These are phyloP conservation scores for Colletotrichum cereale DNA, from an alignment of 2,329 filamentous ascomycete species.

Conservation along the genomic window DNA sequence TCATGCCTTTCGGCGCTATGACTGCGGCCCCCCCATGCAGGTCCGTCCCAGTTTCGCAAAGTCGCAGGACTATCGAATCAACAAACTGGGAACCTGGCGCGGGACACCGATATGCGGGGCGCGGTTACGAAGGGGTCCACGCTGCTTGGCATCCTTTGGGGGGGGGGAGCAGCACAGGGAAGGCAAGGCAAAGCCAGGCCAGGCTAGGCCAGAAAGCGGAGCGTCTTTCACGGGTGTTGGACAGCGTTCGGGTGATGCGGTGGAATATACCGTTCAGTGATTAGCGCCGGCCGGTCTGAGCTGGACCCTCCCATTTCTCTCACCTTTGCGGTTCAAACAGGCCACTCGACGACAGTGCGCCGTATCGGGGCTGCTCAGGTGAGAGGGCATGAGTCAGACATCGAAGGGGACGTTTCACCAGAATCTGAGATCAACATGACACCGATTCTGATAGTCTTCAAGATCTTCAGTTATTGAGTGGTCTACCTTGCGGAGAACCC, in stretches of 20 bases:
- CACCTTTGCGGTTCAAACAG: constrained; percentile 11
- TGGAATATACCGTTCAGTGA: constrained; percentile 1
- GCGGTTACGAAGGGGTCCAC: constrained; percentile 5
- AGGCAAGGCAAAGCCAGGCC: not conserved
- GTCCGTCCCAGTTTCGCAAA: not conserved
- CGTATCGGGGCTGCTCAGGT: not conserved
- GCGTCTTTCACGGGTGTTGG: not conserved
- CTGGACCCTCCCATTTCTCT: constrained; percentile 3
- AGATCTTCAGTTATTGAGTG: not conserved
- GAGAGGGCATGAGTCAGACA: constrained; percentile 1
- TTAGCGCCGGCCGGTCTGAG: constrained; percentile 1
- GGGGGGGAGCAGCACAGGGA: not conserved
- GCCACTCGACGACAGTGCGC: constrained; percentile 5
- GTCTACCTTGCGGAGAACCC: not conserved
- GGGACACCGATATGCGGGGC: constrained; percentile 1
- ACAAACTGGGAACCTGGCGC: not conserved
- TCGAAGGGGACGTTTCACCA: constrained; percentile 8
- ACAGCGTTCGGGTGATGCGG: constrained; percentile 3
- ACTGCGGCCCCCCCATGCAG: constrained; percentile 2
- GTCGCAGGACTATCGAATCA: constrained; percentile 26
- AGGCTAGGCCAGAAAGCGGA: not conserved
- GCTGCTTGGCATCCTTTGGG: constrained; percentile 1
- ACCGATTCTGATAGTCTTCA: not conserved
- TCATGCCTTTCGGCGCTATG: constrained; percentile 35
- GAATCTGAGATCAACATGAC: not conserved